phyloP scores from a whole-genome alignment of 257 asterid species.

The Nicotiana otophora region DNA sequence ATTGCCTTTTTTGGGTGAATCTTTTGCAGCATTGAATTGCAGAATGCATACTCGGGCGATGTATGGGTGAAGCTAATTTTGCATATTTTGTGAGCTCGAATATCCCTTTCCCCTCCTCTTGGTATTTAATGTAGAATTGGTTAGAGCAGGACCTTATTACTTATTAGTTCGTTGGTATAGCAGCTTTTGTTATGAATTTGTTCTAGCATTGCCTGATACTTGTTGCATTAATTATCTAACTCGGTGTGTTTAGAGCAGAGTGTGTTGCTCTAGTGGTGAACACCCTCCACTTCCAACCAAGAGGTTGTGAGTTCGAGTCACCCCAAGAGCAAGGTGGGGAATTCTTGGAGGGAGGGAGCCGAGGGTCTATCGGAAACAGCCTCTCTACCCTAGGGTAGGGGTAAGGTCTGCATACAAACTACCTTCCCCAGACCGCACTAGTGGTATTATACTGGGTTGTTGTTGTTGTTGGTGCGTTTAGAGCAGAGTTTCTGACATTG shows the following conservation, averaged over 20 bases:
- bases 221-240: not conserved
- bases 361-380: too few relatives aligned
- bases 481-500: not conserved
- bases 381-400: too few relatives aligned
- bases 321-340: too few relatives aligned
- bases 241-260: not conserved
- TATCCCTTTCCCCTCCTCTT: not conserved
- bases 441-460: too few relatives aligned
- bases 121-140: not conserved
- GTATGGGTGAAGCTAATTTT: not conserved
- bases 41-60: not conserved
- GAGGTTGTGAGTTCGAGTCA: too few relatives aligned
- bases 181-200: not conserved
- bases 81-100: not conserved
- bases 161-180: not conserved
- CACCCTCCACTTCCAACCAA: too few relatives aligned
- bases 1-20: not conserved
- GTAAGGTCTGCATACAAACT: too few relatives aligned
- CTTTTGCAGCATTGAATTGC: conserved; percentile 1
- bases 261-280: too few relatives aligned
- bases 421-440: too few relatives aligned
- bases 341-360: too few relatives aligned
- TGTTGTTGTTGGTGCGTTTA: not conserved
- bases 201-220: not conserved
- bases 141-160: not conserved